Conservation (phyloP, 116 monocot genomes). For the Posidonia oceanica region DNA sequence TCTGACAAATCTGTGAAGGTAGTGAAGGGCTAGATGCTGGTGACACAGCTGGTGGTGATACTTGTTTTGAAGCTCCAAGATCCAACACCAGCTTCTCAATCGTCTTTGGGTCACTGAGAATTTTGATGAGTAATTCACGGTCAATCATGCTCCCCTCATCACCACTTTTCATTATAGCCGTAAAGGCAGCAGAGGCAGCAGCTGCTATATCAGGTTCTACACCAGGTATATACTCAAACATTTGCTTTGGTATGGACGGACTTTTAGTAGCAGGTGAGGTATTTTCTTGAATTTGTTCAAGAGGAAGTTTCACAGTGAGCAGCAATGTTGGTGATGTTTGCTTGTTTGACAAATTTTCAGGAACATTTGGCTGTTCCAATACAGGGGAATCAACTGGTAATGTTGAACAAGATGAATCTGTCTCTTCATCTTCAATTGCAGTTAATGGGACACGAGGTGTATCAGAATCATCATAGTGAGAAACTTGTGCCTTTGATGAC, state of each 20-base stretch:
- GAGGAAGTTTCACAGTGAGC: background rate
- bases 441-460: slow-evolving; percentile 57
- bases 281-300: slow-evolving; percentile 4
- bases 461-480: slow-evolving; percentile 26
- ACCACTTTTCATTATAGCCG: slow-evolving; percentile 54
- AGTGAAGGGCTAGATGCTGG: background rate
- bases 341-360: background rate
- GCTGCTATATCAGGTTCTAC: slow-evolving; percentile 56
- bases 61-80: slow-evolving; percentile 10
- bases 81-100: slow-evolving; percentile 44
- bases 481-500: slow-evolving; percentile 27
- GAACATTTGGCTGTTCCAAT: background rate
- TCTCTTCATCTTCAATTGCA: slow-evolving; percentile 71
- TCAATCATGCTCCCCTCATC: slow-evolving; percentile 65
- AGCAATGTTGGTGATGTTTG: background rate
- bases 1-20: background rate
- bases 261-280: background rate
- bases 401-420: slow-evolving; percentile 17
- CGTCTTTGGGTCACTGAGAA: slow-evolving; percentile 58
- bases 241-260: slow-evolving; percentile 5
- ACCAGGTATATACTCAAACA: slow-evolving; percentile 1
- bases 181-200: slow-evolving; percentile 63
- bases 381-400: background rate
- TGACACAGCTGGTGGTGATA: background rate
- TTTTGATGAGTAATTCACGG: slow-evolving; percentile 64